A percentile compares a stretch with the other conserved stretches of the same genome.
Evolutionary conservation across 2,329 filamentous ascomycete genomes (phyloP).

Genomic region (Lasiodiplodia sp.): DNA sequence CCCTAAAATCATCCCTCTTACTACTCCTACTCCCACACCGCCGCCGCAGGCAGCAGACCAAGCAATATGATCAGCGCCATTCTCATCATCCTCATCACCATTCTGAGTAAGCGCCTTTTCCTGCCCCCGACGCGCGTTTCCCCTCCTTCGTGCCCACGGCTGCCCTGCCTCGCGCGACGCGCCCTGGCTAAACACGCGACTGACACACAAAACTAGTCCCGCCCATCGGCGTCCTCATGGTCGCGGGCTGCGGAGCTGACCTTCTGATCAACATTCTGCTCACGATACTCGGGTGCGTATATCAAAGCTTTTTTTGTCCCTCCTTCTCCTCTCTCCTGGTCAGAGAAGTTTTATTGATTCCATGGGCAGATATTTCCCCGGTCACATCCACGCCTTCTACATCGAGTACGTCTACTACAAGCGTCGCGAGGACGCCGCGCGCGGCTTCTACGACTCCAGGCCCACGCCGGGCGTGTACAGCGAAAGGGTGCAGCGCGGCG

Average conservation of each 20-base stretch:
- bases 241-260: constrained; percentile 59
- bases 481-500: constrained; percentile 66
- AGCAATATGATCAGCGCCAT: constrained; percentile 45
- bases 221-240: constrained; percentile 57
- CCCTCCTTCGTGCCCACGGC: neutral
- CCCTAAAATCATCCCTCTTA: neutral
- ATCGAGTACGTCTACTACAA: constrained; percentile 84
- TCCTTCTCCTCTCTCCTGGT: neutral
- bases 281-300: constrained; percentile 51
- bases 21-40: neutral
- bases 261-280: constrained; percentile 58
- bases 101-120: constrained; percentile 48
- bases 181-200: constrained; percentile 1
- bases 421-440: constrained; percentile 68
- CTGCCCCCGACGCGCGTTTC: neutral
- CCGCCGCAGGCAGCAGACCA: neutral
- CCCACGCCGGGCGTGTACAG: constrained; percentile 76
- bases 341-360: neutral
- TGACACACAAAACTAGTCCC: constrained; percentile 46
- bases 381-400: constrained; percentile 81
- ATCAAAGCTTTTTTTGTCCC: neutral
- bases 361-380: constrained; percentile 70
- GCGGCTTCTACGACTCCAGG: constrained; percentile 62
- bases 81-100: constrained; percentile 54
- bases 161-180: neutral